A percentile compares a stretch with the other conserved stretches of the same genome.
Conservation (phyloP, 768 basidiomycete species). For the Grammothele lineata region DNA sequence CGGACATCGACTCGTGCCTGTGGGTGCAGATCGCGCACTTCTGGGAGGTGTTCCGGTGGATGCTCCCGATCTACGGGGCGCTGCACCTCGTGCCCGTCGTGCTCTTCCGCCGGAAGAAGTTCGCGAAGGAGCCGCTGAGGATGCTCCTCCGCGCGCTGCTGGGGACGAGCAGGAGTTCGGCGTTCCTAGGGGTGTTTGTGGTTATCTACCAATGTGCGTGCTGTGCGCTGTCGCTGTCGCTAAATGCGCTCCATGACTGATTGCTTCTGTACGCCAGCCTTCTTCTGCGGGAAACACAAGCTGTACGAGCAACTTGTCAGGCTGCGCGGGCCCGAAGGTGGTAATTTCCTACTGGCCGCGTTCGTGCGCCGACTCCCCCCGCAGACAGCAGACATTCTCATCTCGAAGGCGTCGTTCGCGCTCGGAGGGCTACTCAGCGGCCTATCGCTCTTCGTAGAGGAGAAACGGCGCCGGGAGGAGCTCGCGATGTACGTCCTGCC, state of each 20-base stretch:
- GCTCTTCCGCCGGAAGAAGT: constrained; percentile 69
- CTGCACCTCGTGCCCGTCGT: constrained; percentile 86
- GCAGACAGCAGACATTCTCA: constrained; percentile 50
- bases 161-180: constrained; percentile 79
- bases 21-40: constrained; percentile 66
- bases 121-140: constrained; percentile 58
- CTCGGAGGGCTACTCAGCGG: constrained; percentile 70
- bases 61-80: constrained; percentile 80
- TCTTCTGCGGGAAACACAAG: constrained; percentile 65
- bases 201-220: constrained; percentile 73
- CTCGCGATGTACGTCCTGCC: constrained; percentile 91
- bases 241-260: too few species aligned
- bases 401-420: constrained; percentile 71
- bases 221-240: background rate
- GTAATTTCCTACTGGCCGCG: constrained; percentile 32
- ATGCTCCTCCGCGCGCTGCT: constrained; percentile 61
- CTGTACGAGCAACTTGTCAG: constrained; percentile 44
- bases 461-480: constrained; percentile 82
- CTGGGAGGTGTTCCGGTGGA: constrained; percentile 79
- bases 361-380: constrained; percentile 19
- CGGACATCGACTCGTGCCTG: constrained; percentile 58
- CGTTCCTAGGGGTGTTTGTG: constrained; percentile 84
- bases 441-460: constrained; percentile 81
- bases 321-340: constrained; percentile 19
- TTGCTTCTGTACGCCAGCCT: constrained; percentile 33